A percentile compares a stretch with the other conserved stretches of the same genome.
These are phyloP conservation scores for Pistacia atlantica DNA, from an alignment of 345 rosid genomes.

Conservation along the genomic window DNA sequence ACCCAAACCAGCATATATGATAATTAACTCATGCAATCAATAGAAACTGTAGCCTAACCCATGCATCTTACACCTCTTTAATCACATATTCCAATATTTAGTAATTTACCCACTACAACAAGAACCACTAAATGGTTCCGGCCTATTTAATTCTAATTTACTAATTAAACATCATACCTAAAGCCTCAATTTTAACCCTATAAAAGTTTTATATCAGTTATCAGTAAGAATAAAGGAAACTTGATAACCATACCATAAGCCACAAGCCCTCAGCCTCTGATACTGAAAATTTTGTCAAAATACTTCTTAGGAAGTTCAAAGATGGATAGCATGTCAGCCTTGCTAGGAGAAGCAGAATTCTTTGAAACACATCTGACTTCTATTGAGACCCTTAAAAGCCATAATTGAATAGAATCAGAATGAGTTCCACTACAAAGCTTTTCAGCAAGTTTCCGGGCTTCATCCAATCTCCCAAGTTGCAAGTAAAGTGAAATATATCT, in stretches of 20 bases:
- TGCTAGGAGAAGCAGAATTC: conserved; percentile 34
- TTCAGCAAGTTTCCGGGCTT: conserved; percentile 62
- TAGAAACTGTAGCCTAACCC: neutral
- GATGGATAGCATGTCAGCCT: conserved; percentile 47
- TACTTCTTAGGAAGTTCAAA: conserved; percentile 58
- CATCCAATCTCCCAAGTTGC: conserved; percentile 60
- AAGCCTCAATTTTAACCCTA: neutral
- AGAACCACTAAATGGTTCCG: neutral
- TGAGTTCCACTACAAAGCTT: conserved; percentile 61
- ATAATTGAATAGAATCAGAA: conserved; percentile 56
- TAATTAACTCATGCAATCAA: neutral
- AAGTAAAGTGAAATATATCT: conserved; percentile 61
- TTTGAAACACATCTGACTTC: conserved; percentile 51
- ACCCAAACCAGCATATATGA: neutral
- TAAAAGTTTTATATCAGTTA: neutral
- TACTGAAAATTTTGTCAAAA: conserved; percentile 48
- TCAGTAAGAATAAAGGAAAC: neutral
- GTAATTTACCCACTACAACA: neutral
- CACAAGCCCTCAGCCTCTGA: conserved; percentile 80
- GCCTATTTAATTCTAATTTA: neutral
- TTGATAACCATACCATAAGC: conserved; percentile 61
- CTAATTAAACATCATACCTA: neutral
- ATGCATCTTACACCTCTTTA: neutral
- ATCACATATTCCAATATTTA: neutral
- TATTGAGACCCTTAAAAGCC: conserved; percentile 61